phyloP scores from a whole-genome alignment of 805 yeast species.

The Pichia phayaonensis region DNA sequence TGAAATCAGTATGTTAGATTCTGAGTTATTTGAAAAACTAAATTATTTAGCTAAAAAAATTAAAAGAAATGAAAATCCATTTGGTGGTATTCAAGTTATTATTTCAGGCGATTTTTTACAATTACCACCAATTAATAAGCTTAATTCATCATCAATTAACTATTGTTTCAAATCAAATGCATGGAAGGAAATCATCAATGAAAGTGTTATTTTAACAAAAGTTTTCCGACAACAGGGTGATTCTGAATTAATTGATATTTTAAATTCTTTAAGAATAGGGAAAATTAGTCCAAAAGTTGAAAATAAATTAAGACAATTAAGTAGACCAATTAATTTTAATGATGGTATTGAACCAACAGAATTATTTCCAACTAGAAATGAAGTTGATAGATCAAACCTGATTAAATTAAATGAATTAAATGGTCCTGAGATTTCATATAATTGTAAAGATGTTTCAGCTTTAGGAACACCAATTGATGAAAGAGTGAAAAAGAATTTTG shows the following conservation, averaged over 20 bases:
- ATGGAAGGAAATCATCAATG: constrained; percentile 59
- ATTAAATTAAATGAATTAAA: constrained; percentile 41
- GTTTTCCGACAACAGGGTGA: constrained; percentile 91
- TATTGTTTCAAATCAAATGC: constrained; percentile 71
- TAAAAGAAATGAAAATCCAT: constrained; percentile 48
- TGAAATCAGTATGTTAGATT: constrained; percentile 93
- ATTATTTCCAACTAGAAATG: constrained; percentile 75
- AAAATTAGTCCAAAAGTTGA: constrained; percentile 43
- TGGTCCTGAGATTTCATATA: constrained; percentile 39
- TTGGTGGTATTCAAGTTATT: constrained; percentile 90
- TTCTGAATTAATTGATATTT: constrained; percentile 61
- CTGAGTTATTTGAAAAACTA: constrained; percentile 64
- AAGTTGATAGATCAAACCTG: constrained; percentile 72
- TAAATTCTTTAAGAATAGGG: constrained; percentile 78
- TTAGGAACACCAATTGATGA: constrained; percentile 8
- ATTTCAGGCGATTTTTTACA: constrained; percentile 96
- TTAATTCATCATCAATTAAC: constrained; percentile 28
- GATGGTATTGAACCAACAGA: constrained; percentile 89
- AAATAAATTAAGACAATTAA: constrained; percentile 41
- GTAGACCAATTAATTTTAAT: constrained; percentile 48
- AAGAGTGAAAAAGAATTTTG: constrained; percentile 17
- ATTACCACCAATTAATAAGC: constrained; percentile 74
- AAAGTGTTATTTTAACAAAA: constrained; percentile 62
- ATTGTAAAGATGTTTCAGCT: constrained; percentile 33
- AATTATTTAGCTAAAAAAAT: constrained; percentile 57